Conservation (phyloP, 78 protist species). For the Cavenderia fasciculata region DNA sequence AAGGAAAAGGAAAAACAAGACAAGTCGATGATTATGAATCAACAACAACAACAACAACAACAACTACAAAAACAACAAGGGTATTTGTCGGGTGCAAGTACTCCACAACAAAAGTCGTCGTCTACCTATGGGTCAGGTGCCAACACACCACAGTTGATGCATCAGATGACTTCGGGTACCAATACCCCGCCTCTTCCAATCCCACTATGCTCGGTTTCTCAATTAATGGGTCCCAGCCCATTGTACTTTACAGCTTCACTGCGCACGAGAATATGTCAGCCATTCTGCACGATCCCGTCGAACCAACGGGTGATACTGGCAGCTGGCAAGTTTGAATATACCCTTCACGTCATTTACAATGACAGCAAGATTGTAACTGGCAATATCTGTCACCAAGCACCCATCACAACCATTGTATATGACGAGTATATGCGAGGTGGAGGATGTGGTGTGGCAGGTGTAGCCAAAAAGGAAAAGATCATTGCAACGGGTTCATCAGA, state of each 20-base stretch:
- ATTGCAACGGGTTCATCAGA: conserved; percentile 59
- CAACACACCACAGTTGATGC: too few species aligned
- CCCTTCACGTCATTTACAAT: conserved; percentile 4
- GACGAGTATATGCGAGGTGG: conserved; percentile 41
- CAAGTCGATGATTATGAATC: too few species aligned
- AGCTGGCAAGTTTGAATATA: conserved; percentile 56
- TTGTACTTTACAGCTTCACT: conserved; percentile 2
- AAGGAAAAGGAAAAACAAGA: too few species aligned
- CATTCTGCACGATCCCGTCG: conserved; percentile 36
- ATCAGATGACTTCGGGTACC: background rate
- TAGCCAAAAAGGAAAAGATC: background rate
- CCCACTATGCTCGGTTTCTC: background rate
- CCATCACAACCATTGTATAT: conserved; percentile 46
- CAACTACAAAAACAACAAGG: background rate
- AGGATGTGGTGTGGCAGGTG: conserved; percentile 59
- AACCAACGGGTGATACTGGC: conserved; percentile 11
- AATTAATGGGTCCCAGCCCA: conserved; percentile 1
- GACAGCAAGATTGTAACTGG: conserved; percentile 28
- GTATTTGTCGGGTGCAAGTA: background rate
- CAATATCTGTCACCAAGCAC: conserved; percentile 15
- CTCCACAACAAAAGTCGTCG: background rate
- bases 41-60: background rate
- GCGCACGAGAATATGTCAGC: conserved; percentile 30
- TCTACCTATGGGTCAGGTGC: too few species aligned
- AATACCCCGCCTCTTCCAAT: too few species aligned